Base-by-base conservation (phyloP, 2,329 filamentous ascomycete species). In the Fusarium penzigii region DNA sequence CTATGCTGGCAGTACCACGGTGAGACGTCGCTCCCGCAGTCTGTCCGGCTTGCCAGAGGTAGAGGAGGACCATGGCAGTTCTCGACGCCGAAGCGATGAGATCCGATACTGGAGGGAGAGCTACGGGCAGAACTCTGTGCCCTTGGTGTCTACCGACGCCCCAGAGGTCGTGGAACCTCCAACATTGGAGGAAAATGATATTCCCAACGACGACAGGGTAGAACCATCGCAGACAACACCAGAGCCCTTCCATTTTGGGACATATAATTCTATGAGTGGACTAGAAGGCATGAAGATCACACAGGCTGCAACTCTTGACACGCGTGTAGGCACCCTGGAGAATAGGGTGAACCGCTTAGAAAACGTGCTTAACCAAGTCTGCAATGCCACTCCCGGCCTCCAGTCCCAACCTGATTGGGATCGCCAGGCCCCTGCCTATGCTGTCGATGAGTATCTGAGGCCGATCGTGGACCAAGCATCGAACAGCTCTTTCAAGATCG, bases 61-160 rank as follows among this genome's bases (percentile, higher is more conserved):
- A 17, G 69, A 70, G 3, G 66, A 69, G 5, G 62, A 61, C 16
- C 67, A 70, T 17, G 59, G 57, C 2, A 68, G 69, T 39, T 52
- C 67, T 5, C 77, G 83, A 41, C 77, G 82, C 36, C 78, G 83
- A 29, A 86, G 82, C 63, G 82, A 84, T 49, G 84, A 87, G 65
- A 85, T 86, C 39, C 78, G 81, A 12, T 84, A 83, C 61, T 86
- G 84, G 83, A 76, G 84, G 53, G 79, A 82, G 61, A 86, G 83
- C 55, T 83, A 84, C 56, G 79, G 78, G 42, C 75, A 75, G 1
- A 75, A 74, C 1, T 72, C 79, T 46, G 65, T 78, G 49, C 84
- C 82, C 7, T 80, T 81, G 0, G 68, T 79, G 32, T 79, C 80
- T 5, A 81, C 80, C 3, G 68, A 72, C 41, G 68, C 68, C 17